These are phyloP conservation scores for Sphaerulina musiva DNA, from an alignment of 2,329 filamentous ascomycete genomes.

Conservation along the genomic window DNA sequence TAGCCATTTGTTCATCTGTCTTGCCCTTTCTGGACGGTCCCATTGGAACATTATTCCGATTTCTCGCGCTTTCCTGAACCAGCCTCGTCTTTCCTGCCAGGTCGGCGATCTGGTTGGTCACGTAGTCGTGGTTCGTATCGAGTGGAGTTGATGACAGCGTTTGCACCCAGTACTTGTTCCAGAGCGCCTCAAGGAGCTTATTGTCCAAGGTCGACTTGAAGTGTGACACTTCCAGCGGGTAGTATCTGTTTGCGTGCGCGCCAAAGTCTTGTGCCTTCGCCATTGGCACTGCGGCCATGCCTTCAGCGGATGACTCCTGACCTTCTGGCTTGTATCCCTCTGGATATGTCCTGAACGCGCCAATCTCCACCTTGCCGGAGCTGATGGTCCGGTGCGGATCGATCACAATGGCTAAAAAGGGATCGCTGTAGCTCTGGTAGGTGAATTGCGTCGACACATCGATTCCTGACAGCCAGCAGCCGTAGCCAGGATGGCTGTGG, in stretches of 20 bases:
- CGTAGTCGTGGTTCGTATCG: conserved; percentile 86
- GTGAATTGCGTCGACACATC: conserved; percentile 82
- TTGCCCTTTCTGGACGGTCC: conserved; percentile 25
- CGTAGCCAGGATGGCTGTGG: conserved; percentile 94
- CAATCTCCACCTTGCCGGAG: conserved; percentile 93
- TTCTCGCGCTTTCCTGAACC: conserved; percentile 33
- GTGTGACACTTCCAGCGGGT: conserved; percentile 82
- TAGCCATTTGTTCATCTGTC: conserved; percentile 49
- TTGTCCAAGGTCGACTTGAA: conserved; percentile 91
- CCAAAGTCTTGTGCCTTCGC: conserved; percentile 94
- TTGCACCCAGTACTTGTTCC: conserved; percentile 99
- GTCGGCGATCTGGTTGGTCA: conserved; percentile 85
- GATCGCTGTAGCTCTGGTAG: conserved; percentile 80
- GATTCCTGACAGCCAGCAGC: conserved; percentile 95
- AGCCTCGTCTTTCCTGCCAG: conserved; percentile 69
- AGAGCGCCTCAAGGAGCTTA: conserved; percentile 77
- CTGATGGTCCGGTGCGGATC: conserved; percentile 94
- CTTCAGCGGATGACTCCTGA: conserved; percentile 43
- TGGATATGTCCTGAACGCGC: conserved; percentile 88
- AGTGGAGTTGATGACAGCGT: conserved; percentile 87
- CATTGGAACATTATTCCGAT: conserved; percentile 24
- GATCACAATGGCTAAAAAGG: conserved; percentile 91
- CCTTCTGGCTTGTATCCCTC: conserved; percentile 57
- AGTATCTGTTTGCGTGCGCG: conserved; percentile 84
- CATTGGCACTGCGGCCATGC: conserved; percentile 75